Evolutionary conservation across 495 filamentous ascomycete genomes (phyloP).

Genomic region (Staphylotrichum longicolle): DNA sequence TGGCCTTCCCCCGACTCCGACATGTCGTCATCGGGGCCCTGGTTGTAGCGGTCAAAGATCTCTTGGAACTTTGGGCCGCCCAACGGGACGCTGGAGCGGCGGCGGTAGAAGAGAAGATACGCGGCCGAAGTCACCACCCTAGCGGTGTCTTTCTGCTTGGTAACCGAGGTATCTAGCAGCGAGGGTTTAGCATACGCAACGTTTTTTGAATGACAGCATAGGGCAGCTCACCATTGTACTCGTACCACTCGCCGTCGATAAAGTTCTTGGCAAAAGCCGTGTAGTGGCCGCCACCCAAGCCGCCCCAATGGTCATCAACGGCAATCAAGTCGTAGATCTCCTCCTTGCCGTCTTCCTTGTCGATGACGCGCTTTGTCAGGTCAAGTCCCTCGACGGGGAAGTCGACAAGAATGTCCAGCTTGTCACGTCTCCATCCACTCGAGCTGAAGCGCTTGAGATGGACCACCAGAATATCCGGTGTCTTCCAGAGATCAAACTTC

Average conservation of each 20-base stretch:
- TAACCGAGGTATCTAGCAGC: slow-evolving; percentile 65
- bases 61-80: slow-evolving; percentile 72
- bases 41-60: slow-evolving; percentile 56
- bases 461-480: slow-evolving; percentile 88
- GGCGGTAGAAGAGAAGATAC: slow-evolving; percentile 95
- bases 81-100: slow-evolving; percentile 69
- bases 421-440: slow-evolving; percentile 70
- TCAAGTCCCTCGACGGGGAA: slow-evolving; percentile 89
- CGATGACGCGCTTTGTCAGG: slow-evolving; percentile 71
- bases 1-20: slow-evolving; percentile 74
- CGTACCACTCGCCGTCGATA: slow-evolving; percentile 80
- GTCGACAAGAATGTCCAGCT: slow-evolving; percentile 86
- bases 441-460: slow-evolving; percentile 91
- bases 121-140: slow-evolving; percentile 66
- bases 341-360: slow-evolving; percentile 72
- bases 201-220: background rate
- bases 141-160: slow-evolving; percentile 49
- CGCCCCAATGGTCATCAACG: slow-evolving; percentile 92
- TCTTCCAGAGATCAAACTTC: slow-evolving; percentile 95
- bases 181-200: slow-evolving; percentile 17
- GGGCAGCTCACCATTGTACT: slow-evolving; percentile 78
- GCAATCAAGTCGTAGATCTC: slow-evolving; percentile 89
- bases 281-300: slow-evolving; percentile 90
- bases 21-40: slow-evolving; percentile 44
- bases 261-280: slow-evolving; percentile 93